Base-by-base conservation (phyloP, 768 basidiomycete species). In the Boletus sp. region DNA sequence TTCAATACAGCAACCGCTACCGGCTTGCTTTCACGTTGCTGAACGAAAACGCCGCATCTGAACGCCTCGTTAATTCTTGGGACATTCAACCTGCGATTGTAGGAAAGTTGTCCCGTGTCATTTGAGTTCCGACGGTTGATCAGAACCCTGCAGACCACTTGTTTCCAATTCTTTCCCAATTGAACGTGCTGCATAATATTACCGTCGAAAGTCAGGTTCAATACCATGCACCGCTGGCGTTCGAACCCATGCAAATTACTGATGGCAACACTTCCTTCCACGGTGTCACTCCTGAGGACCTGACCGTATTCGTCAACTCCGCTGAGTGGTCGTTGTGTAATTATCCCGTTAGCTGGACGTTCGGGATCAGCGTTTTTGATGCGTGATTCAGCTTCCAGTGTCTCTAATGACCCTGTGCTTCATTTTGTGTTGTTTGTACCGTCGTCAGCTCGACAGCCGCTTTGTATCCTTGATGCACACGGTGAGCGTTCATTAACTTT, bases 181-280 rank as follows among this genome's bases (percentile, higher is more conserved):
- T 98, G 5, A 74, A 75, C 3, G 69, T 77, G 15, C 71, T 98
- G 17, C 92, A 98, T 75, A 93, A 95, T 64, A 92, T 94, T 66
- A 94, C 89, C 2, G 79, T 98, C 41, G 94, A 98, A 74, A 96
- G 93, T 55, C 96, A 98, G 73, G 82, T 97, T 1, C 92, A 95
- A 63, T 93, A 84, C 65, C 87, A 96, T 62, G 92, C 93, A 6
- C 95, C 94, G 0, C 73, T 98, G 42, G 87, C 92, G 1, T 92
- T 98, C 64, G 76, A 82, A 49, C 89, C 93, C 9, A 66, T 61
- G 7, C 55, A 66, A 6, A 42, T 80, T 4, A 51, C 58, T 47
- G 54, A 63, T 35, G 63, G 67, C 15, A 72, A 75, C 8, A 64
- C 74, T 27, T 72, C 66, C 7, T 64, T 69, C 9, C 84, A 83